phyloP scores from a whole-genome alignment of 2,329 filamentous ascomycete genomes.

The Talaromyces verruculosus region DNA sequence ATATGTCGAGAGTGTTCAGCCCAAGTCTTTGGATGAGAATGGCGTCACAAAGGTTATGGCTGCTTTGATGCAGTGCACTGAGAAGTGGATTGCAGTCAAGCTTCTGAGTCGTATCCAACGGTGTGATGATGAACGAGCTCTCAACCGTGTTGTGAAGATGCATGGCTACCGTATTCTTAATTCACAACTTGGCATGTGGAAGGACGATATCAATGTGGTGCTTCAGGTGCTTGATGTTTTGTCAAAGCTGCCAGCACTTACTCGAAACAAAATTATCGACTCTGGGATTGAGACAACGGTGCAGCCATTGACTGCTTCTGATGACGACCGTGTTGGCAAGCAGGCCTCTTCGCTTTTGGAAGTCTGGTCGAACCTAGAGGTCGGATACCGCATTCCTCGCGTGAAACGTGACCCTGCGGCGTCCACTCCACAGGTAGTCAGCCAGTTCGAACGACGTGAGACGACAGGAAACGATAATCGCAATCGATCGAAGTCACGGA shows the following conservation, averaged over 20 bases:
- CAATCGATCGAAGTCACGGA: constrained; percentile 44
- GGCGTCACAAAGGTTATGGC: constrained; percentile 95
- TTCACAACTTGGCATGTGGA: constrained; percentile 78
- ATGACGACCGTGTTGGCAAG: constrained; percentile 71
- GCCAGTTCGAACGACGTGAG: constrained; percentile 62
- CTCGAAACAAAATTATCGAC: constrained; percentile 94
- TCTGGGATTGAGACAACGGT: constrained; percentile 90
- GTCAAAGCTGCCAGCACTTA: constrained; percentile 82
- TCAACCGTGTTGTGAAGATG: constrained; percentile 88
- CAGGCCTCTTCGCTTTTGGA: constrained; percentile 71
- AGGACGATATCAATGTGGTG: constrained; percentile 84
- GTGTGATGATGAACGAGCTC: constrained; percentile 81
- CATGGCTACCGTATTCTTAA: constrained; percentile 96
- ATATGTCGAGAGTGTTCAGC: constrained; percentile 85
- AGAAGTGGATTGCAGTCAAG: constrained; percentile 99
- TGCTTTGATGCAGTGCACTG: constrained; percentile 93
- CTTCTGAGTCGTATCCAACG: constrained; percentile 83
- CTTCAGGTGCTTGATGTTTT: constrained; percentile 88
- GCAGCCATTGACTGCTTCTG: constrained; percentile 63
- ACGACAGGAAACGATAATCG: constrained; percentile 40
- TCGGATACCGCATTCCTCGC: constrained; percentile 88
- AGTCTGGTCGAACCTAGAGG: constrained; percentile 84
- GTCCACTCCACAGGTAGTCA: constrained; percentile 55
- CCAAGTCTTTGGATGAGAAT: constrained; percentile 74
- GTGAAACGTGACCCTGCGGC: constrained; percentile 77